These are phyloP conservation scores for Fallopia convolvulus DNA, from an alignment of 148 eudicot genomes.

Conservation along the genomic window DNA sequence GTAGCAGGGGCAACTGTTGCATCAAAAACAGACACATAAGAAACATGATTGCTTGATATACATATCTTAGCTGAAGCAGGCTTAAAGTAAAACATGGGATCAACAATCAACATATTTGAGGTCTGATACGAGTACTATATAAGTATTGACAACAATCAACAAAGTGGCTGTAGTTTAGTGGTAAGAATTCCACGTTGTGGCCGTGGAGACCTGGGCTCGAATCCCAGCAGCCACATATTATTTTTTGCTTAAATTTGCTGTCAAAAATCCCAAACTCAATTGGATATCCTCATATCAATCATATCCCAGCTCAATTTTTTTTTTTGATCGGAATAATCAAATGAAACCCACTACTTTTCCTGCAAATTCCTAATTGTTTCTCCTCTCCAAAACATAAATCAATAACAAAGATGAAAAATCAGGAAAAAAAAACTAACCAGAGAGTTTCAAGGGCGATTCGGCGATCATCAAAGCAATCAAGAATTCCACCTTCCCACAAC, in stretches of 20 bases:
- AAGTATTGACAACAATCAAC: not conserved
- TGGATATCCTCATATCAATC: not conserved
- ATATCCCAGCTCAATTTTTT: not conserved
- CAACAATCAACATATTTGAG: no score
- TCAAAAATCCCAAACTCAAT: not conserved
- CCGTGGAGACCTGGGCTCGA: conserved; percentile 41
- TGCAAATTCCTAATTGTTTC: not conserved
- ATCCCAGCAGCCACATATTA: conserved; percentile 30
- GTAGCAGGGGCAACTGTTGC: conserved; percentile 88
- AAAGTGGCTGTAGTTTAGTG: conserved; percentile 35
- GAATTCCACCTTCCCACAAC: conserved; percentile 98
- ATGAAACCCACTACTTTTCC: not conserved
- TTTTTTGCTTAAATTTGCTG: not conserved
- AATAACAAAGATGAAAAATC: not conserved
- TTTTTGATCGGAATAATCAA: not conserved
- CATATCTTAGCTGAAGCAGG: no score
- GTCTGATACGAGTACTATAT: no score
- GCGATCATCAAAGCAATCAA: conserved; percentile 83
- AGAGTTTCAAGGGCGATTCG: conserved; percentile 60
- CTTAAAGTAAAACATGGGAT: no score
- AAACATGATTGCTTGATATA: not conserved
- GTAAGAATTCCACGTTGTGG: conserved; percentile 36
- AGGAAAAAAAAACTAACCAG: conserved; percentile 35
- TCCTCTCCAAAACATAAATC: not conserved
- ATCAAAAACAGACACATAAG: conserved; percentile 2